Base-by-base conservation (phyloP, 768 basidiomycete genomes). In the Tremella fuciformis region DNA sequence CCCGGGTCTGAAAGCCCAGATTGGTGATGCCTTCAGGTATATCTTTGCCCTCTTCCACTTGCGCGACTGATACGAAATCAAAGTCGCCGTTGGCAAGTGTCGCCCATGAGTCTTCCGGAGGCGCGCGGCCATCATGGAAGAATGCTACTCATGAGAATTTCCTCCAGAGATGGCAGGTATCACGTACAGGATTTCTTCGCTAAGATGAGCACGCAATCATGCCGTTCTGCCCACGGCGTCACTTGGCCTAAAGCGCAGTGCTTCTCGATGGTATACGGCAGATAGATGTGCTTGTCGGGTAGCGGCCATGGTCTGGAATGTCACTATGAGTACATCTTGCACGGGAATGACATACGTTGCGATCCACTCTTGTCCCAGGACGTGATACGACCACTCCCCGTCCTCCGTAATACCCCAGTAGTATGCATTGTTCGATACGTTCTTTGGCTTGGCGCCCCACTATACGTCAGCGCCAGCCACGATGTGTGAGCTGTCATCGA, bases 241-340 rank as follows among this genome's bases (percentile, higher is more conserved):
- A 64, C 48, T 6, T 62, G 66, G 8, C 67, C 55, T 19, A 50
- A 48, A 21, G 67, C 29, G 48, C 75, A 76, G 16, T 62, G 57
- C 2, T 68, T 58, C 55, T 76, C 75, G 48, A 76, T 70, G 8
- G 75, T 70, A 52, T 74, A 76, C 2, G 75, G 69, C 21, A 76
- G 60, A 51, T 73, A 66, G 13, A 55, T 55, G 52, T 76, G 75
- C 7, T 56, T 34, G 7, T 56, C 67, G 1, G 71, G 71, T 29
- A 74, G 58, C 9, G 75, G 66, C 62, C 73, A 74, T 13, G 70
- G 68, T 48, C 70, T 69, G 40, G 21, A 16, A 39, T 29, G 50
- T 53, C 9, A 38, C 21, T 8, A 41, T 26, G 47, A 47, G 15
- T 42, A 19, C 18, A 15, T 34, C 42, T 8, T 21, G 54, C 15